These are phyloP conservation scores for Fragaria iinumae DNA, from an alignment of 306 rosid genomes.

Conservation along the genomic window DNA sequence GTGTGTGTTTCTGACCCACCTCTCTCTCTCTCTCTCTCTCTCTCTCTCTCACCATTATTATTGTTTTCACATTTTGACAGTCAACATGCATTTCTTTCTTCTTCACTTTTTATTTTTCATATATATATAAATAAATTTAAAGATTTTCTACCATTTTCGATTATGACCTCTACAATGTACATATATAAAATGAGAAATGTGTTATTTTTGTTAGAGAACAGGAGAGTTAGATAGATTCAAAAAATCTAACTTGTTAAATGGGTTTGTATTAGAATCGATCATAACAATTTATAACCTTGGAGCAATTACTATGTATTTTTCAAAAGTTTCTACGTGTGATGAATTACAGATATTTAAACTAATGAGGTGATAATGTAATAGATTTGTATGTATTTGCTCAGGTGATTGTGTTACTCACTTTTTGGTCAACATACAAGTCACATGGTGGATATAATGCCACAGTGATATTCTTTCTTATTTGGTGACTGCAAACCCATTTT, in stretches of 20 bases:
- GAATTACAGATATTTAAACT: too few relatives aligned
- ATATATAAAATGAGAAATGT: too few relatives aligned
- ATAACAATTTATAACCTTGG: too few relatives aligned
- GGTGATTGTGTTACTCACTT: not conserved
- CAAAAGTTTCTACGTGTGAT: too few relatives aligned
- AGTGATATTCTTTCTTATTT: not conserved
- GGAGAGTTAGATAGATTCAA: too few relatives aligned
- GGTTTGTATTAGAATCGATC: too few relatives aligned
- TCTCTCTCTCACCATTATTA: not conserved
- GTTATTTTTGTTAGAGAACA: not conserved
- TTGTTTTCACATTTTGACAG: conserved; percentile 34
- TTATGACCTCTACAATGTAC: too few relatives aligned
- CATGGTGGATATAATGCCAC: not conserved
- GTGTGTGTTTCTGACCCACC: conserved; percentile 75
- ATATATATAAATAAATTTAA: not conserved
- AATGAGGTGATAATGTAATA: too few relatives aligned
- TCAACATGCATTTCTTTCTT: conserved; percentile 33
- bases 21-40: conserved; percentile 17
- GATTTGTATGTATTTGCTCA: too few relatives aligned
- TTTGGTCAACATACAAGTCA: not conserved
- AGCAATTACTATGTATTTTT: too few relatives aligned
- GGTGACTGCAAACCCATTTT: not conserved
- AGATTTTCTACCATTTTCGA: not conserved
- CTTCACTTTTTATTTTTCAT: not conserved
- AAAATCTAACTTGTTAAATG: not conserved